These are phyloP conservation scores for Suillus weaverae DNA, from an alignment of 768 basidiomycete genomes.

Conservation along the genomic window DNA sequence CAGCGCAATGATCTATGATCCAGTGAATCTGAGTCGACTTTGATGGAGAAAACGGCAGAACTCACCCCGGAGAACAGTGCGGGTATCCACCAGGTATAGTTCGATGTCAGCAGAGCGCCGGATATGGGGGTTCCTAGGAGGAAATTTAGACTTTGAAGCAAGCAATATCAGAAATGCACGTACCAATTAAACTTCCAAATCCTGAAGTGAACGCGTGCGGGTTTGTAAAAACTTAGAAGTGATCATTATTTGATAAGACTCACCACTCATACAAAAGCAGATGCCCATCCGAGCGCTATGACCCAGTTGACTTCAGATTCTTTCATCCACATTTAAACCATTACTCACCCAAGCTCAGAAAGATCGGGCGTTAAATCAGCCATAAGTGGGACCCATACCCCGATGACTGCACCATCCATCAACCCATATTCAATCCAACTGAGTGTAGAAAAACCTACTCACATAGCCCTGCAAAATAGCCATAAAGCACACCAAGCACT, in stretches of 20 bases:
- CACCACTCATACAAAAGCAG: slow-evolving; percentile 7
- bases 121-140: slow-evolving; percentile 51
- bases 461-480: slow-evolving; percentile 49
- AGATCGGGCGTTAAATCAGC: slow-evolving; percentile 43
- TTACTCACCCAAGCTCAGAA: slow-evolving; percentile 51
- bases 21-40: neutral
- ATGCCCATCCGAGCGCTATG: slow-evolving; percentile 31
- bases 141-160: neutral
- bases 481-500: slow-evolving; percentile 42
- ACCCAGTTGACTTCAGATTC: neutral
- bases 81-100: slow-evolving; percentile 58
- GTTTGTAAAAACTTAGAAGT: neutral
- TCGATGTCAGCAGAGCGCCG: slow-evolving; percentile 53
- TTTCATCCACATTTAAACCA: neutral
- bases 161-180: slow-evolving; percentile 11
- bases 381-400: slow-evolving; percentile 42
- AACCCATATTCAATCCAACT: neutral
- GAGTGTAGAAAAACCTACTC: slow-evolving; percentile 10
- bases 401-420: slow-evolving; percentile 32
- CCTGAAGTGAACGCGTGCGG: slow-evolving; percentile 1
- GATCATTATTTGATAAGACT: neutral
- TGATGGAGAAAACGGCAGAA: neutral
- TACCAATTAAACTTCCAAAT: slow-evolving; percentile 22
- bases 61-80: slow-evolving; percentile 48
- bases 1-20: neutral